Base-by-base conservation (phyloP, 208 protist genomes). In the Acanthamoeba sp. region DNA sequence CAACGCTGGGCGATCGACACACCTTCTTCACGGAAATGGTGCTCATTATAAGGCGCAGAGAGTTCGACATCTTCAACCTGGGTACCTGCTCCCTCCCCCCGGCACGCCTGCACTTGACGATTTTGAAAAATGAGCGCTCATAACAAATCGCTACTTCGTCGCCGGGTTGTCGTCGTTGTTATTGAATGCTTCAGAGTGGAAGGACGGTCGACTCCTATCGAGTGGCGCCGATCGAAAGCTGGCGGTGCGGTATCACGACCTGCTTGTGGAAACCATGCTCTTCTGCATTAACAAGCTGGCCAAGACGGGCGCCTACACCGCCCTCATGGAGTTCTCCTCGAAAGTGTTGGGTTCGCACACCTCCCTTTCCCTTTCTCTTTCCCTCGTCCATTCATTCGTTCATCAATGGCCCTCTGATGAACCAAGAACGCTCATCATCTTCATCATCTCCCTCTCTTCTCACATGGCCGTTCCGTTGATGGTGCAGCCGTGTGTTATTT, bases 271-370 rank as follows among this genome's bases (percentile, higher is more conserved):
- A n/a, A 87, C 78, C 16, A 87, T 87, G 78, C 78, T 87, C 50
- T 87, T 87, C 40, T 87, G 78, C 78, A 59, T 87, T 29, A 87
- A 87, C 78, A 87, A 87, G 38, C 78, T 87, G n/a, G 78, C 78
- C 78, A 87, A 87, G 22, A 87, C 78, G n/a, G 78, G 78, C 12
- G 78, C 78, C 40, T 87, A 87, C 78, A 87, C 78, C 50, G 40
- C 78, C 9, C 78, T 87, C 78, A 87, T 87, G 78, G 78, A 87
- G 50, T 87, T 87, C 50, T 87, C 78, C 34, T 87, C 78, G n/a
- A 87, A 87, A 34, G 50, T 87, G 7, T 87, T 87, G 27, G 78
- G 78, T 87, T 18, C n/a, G 78, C 14, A 18, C 14, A 10, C 16
- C 3, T 27, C 32, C 66, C 32, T 1, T 6, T 24, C 7, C 1